Percentiles rank a stretch among this genome's conserved stretches.
Conservation (phyloP, 1,139 yeast species). For the Pichia inconspicua region DNA sequence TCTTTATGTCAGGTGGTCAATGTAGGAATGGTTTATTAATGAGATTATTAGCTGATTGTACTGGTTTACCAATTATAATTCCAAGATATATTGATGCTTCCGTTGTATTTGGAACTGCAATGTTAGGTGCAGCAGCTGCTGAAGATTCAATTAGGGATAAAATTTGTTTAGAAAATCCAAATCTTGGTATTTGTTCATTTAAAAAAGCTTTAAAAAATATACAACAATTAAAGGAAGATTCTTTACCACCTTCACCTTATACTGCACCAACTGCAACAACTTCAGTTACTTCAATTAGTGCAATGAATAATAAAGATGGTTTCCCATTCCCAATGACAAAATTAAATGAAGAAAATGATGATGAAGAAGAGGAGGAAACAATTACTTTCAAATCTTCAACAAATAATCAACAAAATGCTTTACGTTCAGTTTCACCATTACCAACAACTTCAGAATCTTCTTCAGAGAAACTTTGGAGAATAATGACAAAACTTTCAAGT, state of each 20-base stretch:
- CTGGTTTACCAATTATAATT: slow-evolving; percentile 85
- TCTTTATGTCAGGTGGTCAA: slow-evolving; percentile 95
- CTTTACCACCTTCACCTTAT: slow-evolving; percentile 51
- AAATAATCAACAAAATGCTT: slow-evolving; percentile 71
- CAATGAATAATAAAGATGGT: slow-evolving; percentile 43
- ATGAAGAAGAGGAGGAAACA: slow-evolving; percentile 29
- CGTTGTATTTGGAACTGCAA: slow-evolving; percentile 91
- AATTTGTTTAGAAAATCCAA: not conserved
- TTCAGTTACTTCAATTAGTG: slow-evolving; percentile 47
- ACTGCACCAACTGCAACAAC: slow-evolving; percentile 69
- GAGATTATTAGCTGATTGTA: slow-evolving; percentile 85
- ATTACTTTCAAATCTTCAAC: slow-evolving; percentile 47
- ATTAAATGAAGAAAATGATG: slow-evolving; percentile 34
- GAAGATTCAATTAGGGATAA: slow-evolving; percentile 38
- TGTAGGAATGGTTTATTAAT: slow-evolving; percentile 85
- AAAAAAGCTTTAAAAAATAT: not conserved
- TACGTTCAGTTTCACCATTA: slow-evolving; percentile 59
- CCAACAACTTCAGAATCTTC: slow-evolving; percentile 23
- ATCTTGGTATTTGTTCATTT: not conserved
- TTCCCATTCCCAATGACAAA: slow-evolving; percentile 52
- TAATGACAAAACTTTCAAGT: slow-evolving; percentile 79
- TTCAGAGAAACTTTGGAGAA: slow-evolving; percentile 69
- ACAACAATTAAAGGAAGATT: slow-evolving; percentile 11
- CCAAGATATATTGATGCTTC: slow-evolving; percentile 96
- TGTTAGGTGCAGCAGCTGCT: slow-evolving; percentile 91